Evolutionary conservation across 768 basidiomycete species (phyloP), one percentile per base, ranked within the genome.

Genomic region (Tephrocybe sp.): DNA sequence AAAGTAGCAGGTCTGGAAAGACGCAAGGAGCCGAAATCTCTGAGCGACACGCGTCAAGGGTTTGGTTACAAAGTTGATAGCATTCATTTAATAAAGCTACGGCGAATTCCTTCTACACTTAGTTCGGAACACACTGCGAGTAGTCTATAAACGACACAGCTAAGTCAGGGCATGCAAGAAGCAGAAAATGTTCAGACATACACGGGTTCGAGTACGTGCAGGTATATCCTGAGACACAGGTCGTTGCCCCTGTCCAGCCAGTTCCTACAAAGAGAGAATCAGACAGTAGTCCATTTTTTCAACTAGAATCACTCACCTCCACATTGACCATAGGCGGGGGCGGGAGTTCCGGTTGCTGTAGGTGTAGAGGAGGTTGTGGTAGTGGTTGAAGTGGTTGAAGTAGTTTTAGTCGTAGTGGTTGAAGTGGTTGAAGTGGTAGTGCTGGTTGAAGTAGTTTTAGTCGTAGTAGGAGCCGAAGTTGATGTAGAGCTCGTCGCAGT

Each of bases 181-280:
- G 9, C 8, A 16, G 30, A 24, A 9, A 13, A 27, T 0, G 21
- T 4, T 16, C 10, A 19, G 21, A 65, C 76, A 58, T 55, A 75
- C 76, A 78, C 31, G 64, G 52, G 57, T 75, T 76, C 42, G 64
- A 59, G 42, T 52, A 57, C 13, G 57, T 58, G 57, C 76, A 78
- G 10, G 59, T 70, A 45, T 58, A 70, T 36, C 69, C 70, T 30
- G 65, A 22, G 10, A 69, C 61, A 51, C 74, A 77, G 1, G 65
- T 62, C 9, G 71, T 74, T 16, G 70, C 55, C n/a, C 76, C 76
- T 3, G 69, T 69, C 70, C 72, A 77, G n/a, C 60, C 61, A 13
- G 31, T 45, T 19, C 68, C 67, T 68, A 38, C 24, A 38, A 9
- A 4, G 36, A 5, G 15, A 3, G 33, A 30, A 7, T 24, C 15